A percentile compares a stretch with the other conserved stretches of the same genome.
These are phyloP conservation scores for Diplodia mutila DNA, from an alignment of 2,329 filamentous ascomycete genomes.

Conservation along the genomic window DNA sequence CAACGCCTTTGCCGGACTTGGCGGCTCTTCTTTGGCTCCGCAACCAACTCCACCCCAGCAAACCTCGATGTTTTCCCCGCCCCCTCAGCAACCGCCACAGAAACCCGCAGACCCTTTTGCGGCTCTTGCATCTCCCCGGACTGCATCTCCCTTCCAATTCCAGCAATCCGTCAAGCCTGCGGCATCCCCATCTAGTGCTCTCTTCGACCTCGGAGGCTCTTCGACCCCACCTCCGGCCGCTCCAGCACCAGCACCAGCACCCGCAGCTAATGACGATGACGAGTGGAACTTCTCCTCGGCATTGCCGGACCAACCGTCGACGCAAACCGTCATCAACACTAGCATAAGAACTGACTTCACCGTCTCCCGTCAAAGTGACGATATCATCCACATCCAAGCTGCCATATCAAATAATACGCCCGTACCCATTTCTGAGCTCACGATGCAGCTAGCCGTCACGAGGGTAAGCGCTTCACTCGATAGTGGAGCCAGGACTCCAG, in stretches of 20 bases:
- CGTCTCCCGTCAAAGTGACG: constrained; percentile 62
- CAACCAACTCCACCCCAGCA: constrained; percentile 52
- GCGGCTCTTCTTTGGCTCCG: constrained; percentile 42
- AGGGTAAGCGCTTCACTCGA: constrained; percentile 61
- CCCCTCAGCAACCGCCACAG: constrained; percentile 41
- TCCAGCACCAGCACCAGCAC: constrained; percentile 29
- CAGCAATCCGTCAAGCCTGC: constrained; percentile 48
- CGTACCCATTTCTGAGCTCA: constrained; percentile 74
- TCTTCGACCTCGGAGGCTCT: constrained; percentile 42
- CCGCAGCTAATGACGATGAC: constrained; percentile 79
- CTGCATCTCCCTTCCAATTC: constrained; percentile 54
- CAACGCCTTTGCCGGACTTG: constrained; percentile 60
- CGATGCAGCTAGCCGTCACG: constrained; percentile 90
- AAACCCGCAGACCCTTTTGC: constrained; percentile 63
- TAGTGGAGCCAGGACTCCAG: too few relatives aligned
- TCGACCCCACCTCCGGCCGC: constrained; percentile 24
- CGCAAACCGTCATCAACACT: constrained; percentile 71
- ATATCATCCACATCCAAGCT: constrained; percentile 70
- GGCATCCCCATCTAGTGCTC: constrained; percentile 34
- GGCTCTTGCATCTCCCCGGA: constrained; percentile 57
- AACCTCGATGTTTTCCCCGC: constrained; percentile 45
- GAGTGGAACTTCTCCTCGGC: constrained; percentile 95
- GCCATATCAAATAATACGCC: constrained; percentile 82
- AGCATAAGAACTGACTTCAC: constrained; percentile 74
- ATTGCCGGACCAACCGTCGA: constrained; percentile 68